phyloP scores from a whole-genome alignment of 352 stramenopile genomes.

The Phytophthora ohioensis region DNA sequence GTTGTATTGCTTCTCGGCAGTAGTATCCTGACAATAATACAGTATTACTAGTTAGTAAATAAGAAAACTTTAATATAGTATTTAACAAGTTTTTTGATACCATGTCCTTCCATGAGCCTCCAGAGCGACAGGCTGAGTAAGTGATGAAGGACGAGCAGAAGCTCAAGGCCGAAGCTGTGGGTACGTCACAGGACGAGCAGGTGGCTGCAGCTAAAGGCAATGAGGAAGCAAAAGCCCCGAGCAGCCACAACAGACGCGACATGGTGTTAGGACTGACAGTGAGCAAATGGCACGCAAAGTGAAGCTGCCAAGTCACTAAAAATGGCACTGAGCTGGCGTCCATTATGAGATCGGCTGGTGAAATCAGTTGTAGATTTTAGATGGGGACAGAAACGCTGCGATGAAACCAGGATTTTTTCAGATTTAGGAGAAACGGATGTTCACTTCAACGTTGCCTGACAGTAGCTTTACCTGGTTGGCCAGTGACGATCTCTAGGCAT shows the following conservation, averaged over 20 bases:
- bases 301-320: slow-evolving; percentile 13
- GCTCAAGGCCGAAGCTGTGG: slow-evolving; percentile 44
- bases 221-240: neutral
- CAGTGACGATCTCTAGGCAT: no score
- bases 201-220: slow-evolving; percentile 12
- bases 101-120: slow-evolving; percentile 61
- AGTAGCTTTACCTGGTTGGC: no score
- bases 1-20: slow-evolving; percentile 45
- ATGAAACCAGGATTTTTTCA: neutral
- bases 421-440: neutral
- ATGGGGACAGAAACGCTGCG: slow-evolving; percentile 5
- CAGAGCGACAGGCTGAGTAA: slow-evolving; percentile 67
- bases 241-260: slow-evolving; percentile 25
- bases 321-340: slow-evolving; percentile 13
- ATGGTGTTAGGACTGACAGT: slow-evolving; percentile 15
- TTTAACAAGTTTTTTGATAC: slow-evolving; percentile 19
- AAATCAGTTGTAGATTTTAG: slow-evolving; percentile 16
- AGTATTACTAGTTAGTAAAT: slow-evolving; percentile 8
- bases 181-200: slow-evolving; percentile 70
- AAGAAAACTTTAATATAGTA: neutral
- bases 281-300: slow-evolving; percentile 6
- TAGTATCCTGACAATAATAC: slow-evolving; percentile 42
- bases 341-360: slow-evolving; percentile 8
- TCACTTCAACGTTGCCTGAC: neutral
- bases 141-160: slow-evolving; percentile 63